Evolutionary conservation across 805 yeast species (phyloP).

Genomic region (Pichia eremophila): DNA sequence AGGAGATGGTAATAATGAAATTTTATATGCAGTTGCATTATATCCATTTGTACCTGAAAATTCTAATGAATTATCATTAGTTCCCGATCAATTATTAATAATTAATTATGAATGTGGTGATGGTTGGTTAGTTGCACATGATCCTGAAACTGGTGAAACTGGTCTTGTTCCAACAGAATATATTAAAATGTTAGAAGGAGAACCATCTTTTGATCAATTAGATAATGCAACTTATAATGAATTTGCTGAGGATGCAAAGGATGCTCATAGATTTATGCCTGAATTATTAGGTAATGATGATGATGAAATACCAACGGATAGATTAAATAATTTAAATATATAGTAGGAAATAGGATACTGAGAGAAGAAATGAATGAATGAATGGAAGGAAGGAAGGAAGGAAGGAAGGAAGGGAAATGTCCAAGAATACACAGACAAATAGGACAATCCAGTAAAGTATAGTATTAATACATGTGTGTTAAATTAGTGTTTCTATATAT

Average conservation of each 20-base stretch:
- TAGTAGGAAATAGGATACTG: background rate
- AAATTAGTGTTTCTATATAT: background rate
- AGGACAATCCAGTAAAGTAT: background rate
- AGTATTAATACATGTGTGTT: too few species aligned
- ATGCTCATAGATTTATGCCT: constrained; percentile 19
- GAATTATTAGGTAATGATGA: constrained; percentile 6
- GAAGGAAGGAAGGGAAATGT: too few species aligned
- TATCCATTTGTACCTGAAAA: constrained; percentile 90
- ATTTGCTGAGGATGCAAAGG: constrained; percentile 22
- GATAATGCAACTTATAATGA: constrained; percentile 21
- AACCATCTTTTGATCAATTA: background rate
- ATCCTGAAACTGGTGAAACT: constrained; percentile 64
- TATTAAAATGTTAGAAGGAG: constrained; percentile 39
- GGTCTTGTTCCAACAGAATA: constrained; percentile 96
- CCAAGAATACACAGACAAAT: background rate
- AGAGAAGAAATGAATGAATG: too few species aligned
- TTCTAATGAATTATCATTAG: constrained; percentile 75
- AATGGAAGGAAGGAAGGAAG: too few species aligned
- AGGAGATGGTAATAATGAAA: constrained; percentile 8
- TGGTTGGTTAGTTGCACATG: constrained; percentile 95
- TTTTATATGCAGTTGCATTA: constrained; percentile 61
- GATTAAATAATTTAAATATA: constrained; percentile 1
- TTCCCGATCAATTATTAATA: constrained; percentile 76
- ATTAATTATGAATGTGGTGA: constrained; percentile 91
- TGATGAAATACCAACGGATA: constrained; percentile 7